Base-by-base conservation (phyloP, 805 yeast species). In the Spencermartinsiella europaea region DNA sequence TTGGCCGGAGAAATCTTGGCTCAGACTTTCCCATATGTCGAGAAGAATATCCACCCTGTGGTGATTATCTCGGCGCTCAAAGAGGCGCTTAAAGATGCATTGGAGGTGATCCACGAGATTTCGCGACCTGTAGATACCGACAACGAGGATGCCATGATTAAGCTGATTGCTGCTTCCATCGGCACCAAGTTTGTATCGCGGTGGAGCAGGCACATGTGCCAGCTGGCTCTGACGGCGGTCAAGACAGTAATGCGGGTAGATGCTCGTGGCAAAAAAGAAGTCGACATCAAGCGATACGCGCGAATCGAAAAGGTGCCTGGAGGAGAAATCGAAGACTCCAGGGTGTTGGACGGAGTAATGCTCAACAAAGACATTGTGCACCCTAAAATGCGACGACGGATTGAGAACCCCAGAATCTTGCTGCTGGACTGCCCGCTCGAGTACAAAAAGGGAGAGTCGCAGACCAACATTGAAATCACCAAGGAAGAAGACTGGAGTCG, bases 371-470 rank as follows among this genome's bases (percentile, higher is more conserved):
- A 93, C 64, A 95, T 93, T 48, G 89, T 95, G n/a, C 99, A 93
- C 69, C 99, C 99, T 53, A 89, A 90, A 68, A 93, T 93, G 99
- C 83, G 83, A 58, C 81, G 99, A 65, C 63, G 73, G 58, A 85
- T 93, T 57, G 85, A 83, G 64, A 85, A 88, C 61, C 99, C 99
- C 42, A 79, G 91, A 54, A 79, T 93, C 46, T 77, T 93, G 16
- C 75, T 93, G 56, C 75, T 93, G 57, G 99, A 93, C 70, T 90
- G 97, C 69, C 97, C 99, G 10, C 75, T 93, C 59, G 99, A 93
- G 70, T 93, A 93, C 72, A 93, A 93, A 73, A 93, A 93, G 76
- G 99, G 99, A 55, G 99, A 93, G 71, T 89, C 97, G 2, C 99
- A 93, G 68, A 93, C 98, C 45, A 91, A 93, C 69, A 87, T 93